Evolutionary conservation across 805 yeast genomes (phyloP).

Genomic region (Candida berthetii): DNA sequence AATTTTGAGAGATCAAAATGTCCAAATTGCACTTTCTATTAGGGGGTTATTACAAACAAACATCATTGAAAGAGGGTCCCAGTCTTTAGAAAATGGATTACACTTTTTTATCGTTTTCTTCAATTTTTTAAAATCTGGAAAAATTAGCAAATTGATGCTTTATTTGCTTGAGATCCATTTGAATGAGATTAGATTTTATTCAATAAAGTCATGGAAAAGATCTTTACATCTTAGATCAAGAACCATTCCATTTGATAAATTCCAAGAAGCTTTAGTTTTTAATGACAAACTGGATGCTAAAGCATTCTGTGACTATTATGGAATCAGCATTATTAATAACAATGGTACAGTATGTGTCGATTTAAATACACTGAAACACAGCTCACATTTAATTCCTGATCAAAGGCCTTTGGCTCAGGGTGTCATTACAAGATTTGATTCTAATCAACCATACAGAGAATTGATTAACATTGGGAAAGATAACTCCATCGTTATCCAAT

Average conservation of each 20-base stretch:
- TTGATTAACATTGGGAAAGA: conserved; percentile 23
- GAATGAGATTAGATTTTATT: conserved; percentile 71
- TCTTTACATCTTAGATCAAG: conserved; percentile 67
- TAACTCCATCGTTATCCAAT: neutral
- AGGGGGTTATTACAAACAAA: conserved; percentile 61
- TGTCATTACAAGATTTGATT: conserved; percentile 35
- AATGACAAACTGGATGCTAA: conserved; percentile 48
- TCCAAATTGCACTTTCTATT: conserved; percentile 69
- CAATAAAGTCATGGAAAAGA: conserved; percentile 58
- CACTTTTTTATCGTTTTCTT: conserved; percentile 65
- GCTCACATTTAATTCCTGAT: conserved; percentile 27
- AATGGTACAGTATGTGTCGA: conserved; percentile 33
- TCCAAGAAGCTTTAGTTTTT: conserved; percentile 56
- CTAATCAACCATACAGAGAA: conserved; percentile 23
- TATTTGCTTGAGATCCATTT: conserved; percentile 77
- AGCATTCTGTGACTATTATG: conserved; percentile 59
- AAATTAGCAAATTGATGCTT: conserved; percentile 60
- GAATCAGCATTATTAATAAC: conserved; percentile 35
- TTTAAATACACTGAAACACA: conserved; percentile 32
- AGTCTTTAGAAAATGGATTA: conserved; percentile 48
- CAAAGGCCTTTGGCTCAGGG: conserved; percentile 41
- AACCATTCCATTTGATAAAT: conserved; percentile 45
- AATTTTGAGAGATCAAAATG: conserved; percentile 44
- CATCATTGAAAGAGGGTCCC: conserved; percentile 46
- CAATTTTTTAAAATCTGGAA: conserved; percentile 38